Conservation (phyloP, 2,329 filamentous ascomycete genomes). For the Epichloe scottii region DNA sequence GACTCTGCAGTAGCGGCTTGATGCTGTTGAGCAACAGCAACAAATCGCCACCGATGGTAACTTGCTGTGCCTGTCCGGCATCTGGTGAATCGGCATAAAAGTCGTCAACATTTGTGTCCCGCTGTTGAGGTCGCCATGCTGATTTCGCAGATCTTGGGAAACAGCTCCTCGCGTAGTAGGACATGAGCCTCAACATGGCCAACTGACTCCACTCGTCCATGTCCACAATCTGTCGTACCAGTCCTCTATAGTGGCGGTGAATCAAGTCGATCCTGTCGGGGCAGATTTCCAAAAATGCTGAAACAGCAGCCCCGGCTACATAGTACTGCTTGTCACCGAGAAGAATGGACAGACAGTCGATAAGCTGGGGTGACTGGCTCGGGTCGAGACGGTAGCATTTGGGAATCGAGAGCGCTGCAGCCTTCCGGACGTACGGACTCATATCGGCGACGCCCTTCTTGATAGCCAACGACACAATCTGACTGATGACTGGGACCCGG, state of each 20-base stretch:
- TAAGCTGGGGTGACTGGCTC: constrained; percentile 67
- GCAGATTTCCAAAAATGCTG: constrained; percentile 79
- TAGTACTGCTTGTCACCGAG: constrained; percentile 90
- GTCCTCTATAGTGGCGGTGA: constrained; percentile 73
- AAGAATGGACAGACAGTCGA: constrained; percentile 67
- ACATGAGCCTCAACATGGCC: constrained; percentile 69
- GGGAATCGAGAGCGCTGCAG: constrained; percentile 83
- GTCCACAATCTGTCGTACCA: constrained; percentile 86
- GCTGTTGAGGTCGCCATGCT: constrained; percentile 29
- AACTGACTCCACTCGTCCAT: constrained; percentile 99
- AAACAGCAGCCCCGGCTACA: constrained; percentile 87
- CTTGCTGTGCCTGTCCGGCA: constrained; percentile 30
- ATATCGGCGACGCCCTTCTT: constrained; percentile 89
- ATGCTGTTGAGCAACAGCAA: constrained; percentile 68
- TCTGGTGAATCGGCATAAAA: constrained; percentile 64
- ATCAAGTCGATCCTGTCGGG: constrained; percentile 79
- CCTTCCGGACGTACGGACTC: constrained; percentile 86
- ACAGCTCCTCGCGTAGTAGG: constrained; percentile 72
- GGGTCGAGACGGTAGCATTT: constrained; percentile 93
- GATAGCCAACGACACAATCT: constrained; percentile 92
- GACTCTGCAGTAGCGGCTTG: constrained; percentile 75
- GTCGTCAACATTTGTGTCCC: constrained; percentile 40
- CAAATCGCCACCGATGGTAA: constrained; percentile 68
- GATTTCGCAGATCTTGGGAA: constrained; percentile 61
- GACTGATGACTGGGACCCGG: constrained; percentile 91